phyloP scores from a whole-genome alignment of 1,284 basidiomycete genomes.

The Cryptococcus wingfieldii region DNA sequence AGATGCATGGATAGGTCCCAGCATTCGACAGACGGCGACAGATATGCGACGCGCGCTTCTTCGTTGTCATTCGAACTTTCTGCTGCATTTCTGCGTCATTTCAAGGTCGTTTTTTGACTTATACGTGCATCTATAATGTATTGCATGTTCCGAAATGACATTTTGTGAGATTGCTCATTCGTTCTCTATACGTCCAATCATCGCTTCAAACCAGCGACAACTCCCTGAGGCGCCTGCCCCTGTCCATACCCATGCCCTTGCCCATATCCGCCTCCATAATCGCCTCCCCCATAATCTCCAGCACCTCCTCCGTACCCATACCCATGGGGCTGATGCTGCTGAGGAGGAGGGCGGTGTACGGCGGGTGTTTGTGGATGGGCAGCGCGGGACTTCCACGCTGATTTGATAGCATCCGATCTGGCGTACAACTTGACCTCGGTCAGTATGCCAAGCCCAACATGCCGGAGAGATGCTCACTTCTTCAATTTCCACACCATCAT shows the following conservation, averaged over 20 bases:
- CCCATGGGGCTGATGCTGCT: conserved; percentile 5
- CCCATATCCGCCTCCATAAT: background rate
- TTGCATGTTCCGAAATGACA: no score
- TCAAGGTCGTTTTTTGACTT: no score
- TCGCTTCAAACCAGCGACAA: conserved; percentile 33
- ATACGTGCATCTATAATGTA: no score
- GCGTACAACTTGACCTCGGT: conserved; percentile 24
- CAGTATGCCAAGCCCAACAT: background rate
- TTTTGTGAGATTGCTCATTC: background rate
- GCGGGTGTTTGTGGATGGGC: no score
- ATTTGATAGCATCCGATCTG: conserved; percentile 33
- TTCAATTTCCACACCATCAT: conserved; percentile 84
- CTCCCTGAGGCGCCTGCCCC: conserved; percentile 11
- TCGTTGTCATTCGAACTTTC: no score
- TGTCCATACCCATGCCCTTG: background rate
- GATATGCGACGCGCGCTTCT: no score
- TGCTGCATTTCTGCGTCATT: no score
- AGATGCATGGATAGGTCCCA: no score
- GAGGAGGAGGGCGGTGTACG: conserved; percentile 2
- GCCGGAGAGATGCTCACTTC: conserved; percentile 53
- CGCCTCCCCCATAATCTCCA: conserved; percentile 5
- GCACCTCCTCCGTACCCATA: conserved; percentile 10
- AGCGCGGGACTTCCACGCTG: conserved; percentile 37
- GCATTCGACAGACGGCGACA: no score
- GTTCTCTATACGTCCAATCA: conserved; percentile 3